These are phyloP conservation scores for Raphidocelis subcapitata DNA, from an alignment of 139 green algal genomes.

Conservation along the genomic window DNA sequence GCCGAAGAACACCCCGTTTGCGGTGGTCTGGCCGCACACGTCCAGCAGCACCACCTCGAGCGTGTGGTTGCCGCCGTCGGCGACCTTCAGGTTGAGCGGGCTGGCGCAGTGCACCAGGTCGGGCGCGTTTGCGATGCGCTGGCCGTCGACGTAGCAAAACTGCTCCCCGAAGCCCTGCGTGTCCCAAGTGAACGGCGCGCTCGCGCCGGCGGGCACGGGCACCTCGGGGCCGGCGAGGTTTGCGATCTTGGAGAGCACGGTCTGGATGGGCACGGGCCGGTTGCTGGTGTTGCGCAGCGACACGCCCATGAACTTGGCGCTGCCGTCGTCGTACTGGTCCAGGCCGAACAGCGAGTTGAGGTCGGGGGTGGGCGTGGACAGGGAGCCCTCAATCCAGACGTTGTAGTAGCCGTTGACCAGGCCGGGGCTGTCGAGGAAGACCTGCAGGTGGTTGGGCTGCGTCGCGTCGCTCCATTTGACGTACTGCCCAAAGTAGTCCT, in stretches of 20 bases:
- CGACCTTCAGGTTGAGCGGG: constrained; percentile 23
- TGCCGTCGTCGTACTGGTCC: constrained; percentile 30
- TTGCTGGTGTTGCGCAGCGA: constrained; percentile 32
- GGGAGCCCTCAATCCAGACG: constrained; percentile 32
- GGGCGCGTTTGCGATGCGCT: constrained; percentile 19
- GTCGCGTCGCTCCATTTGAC: constrained; percentile 25
- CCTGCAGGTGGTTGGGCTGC: constrained; percentile 24
- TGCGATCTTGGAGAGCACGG: constrained; percentile 13
- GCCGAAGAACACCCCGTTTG: constrained; percentile 29
- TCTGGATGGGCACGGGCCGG: constrained; percentile 29
- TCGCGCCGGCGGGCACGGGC: constrained; percentile 2
- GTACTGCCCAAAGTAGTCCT: constrained; percentile 38
- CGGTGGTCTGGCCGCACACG: constrained; percentile 18
- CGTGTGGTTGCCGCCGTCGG: constrained; percentile 29
- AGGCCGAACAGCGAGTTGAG: constrained; percentile 26
- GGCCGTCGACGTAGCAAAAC: constrained; percentile 33
- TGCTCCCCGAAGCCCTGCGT: constrained; percentile 32
- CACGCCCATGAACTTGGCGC: constrained; percentile 32
- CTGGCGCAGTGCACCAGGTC: constrained; percentile 27
- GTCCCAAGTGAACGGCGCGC: constrained; percentile 24
- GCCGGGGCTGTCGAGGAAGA: constrained; percentile 22
- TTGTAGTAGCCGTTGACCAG: constrained; percentile 28
- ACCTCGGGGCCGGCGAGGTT: constrained; percentile 18
- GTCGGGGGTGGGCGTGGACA: constrained; percentile 21
- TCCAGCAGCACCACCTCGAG: constrained; percentile 26